Evolutionary conservation across 179 eudicot genomes (phyloP), one percentile per base, ranked within the genome.

Genomic region (Silene vulgaris): DNA sequence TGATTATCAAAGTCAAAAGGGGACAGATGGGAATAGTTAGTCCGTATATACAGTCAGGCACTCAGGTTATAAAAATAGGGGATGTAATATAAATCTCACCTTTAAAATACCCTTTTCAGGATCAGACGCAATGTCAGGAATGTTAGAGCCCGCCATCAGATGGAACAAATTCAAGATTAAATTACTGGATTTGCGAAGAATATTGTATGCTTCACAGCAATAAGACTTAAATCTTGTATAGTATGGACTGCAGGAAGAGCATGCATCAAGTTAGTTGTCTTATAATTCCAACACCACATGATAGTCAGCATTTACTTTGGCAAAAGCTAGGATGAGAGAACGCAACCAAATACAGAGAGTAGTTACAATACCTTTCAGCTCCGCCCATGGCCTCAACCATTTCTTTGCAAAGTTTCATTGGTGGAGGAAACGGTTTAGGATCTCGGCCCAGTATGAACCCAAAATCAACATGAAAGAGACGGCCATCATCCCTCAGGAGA

Each of bases 381-480:
- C 97, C 97, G 54, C 99, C 97, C 99, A 95, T 95, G 76, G 99
- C 99, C 80, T 95, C 99, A 21, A 95, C 99, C 99, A 95, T 92
- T 86, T 95, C 99, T 86, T 95, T 95, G 86, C 99, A 95, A 48
- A 95, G 95, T 80, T 95, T 95, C 99, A 95, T 95, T 75, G 99
- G 99, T 72, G 99, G 99, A 69, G 99, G 99, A 86, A 95, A 95
- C 66, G 99, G 99, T 83, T 95, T 95, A 75, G 99, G 97, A 83
- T 95, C 99, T 52, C 96, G 91, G 76, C 99, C 99, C 71, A 95
- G 66, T 77, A 95, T 95, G 79, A 89, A 95, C 74, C 95, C 99
- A 80, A 95, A 95, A 86, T 95, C 99, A 69, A 95, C 97, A 77
- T 95, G 99, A 81, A 95, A 95, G 76, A 95, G 90, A 71, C 93